Evolutionary conservation across 2,329 filamentous ascomycete species (phyloP), one percentile per base, ranked within the genome.

Genomic region (Paracorniculantispora psalliotae): DNA sequence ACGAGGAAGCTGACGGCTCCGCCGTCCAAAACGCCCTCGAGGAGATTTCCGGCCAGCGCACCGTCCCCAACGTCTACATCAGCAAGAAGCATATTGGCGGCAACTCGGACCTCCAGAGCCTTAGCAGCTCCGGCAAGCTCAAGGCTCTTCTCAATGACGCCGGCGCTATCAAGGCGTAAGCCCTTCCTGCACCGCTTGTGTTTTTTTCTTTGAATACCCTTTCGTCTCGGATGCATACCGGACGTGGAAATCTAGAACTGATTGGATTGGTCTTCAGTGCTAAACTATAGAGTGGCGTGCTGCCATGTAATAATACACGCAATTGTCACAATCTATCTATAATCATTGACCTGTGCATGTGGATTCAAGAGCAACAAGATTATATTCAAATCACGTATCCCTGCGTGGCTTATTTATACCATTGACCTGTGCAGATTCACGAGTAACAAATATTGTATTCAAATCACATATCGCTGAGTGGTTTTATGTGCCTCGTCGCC

Each of bases 61-160:
- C 90, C 68, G 94, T 99, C 6, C 94, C 94, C 68, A 97, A 97
- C 80, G 89, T 96, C 79, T 97, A 90, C 81, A 97, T 99, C 76
- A 79, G 78, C 67, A 79, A 92, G 79, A 79, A 96, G 80, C 93
- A 97, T 77, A 96, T 99, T 73, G 94, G 94, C 63, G 94, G 94
- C 66, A 97, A 97, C 84, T 96, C 91, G 25, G 93, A 96, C 65
- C 76, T 97, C 57, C 82, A 85, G 65, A 68, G 69, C 33, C 74
- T 94, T 66, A 77, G 90, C 58, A 69, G 65, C 39, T 62, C 64
- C 17, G 73, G 71, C 63, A 69, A 77, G 68, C 72, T 78, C 28
- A 67, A 75, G 68, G 63, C 65, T 39, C 66, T 80, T 51, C 71
- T 83, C 53, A 64, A 68, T 65, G 71, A 74, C 30, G 77, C 75